Conservation (phyloP, 2,329 filamentous ascomycete species). For the Tolypocladium cylindrosporum region DNA sequence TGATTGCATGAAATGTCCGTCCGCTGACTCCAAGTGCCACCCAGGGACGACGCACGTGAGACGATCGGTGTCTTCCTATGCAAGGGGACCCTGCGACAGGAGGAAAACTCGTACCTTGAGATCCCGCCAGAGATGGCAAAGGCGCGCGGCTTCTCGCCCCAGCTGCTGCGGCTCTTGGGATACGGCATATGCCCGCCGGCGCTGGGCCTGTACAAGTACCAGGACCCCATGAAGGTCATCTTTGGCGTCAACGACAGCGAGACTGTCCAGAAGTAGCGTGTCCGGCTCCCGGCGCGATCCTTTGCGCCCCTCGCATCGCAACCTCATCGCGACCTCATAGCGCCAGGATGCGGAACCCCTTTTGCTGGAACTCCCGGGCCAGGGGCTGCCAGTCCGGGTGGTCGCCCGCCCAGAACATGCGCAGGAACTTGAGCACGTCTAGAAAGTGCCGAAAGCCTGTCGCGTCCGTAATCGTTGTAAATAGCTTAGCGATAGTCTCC, state of each 20-base stretch:
- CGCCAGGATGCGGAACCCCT: constrained; percentile 12
- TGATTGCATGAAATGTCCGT: neutral
- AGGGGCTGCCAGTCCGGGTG: constrained; percentile 15
- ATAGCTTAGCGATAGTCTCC: constrained; percentile 7
- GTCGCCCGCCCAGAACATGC: constrained; percentile 13
- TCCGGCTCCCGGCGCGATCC: neutral
- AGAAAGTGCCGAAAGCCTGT: constrained; percentile 14
- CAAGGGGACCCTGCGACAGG: constrained; percentile 20
- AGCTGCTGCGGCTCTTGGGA: constrained; percentile 19
- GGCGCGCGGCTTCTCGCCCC: constrained; percentile 18
- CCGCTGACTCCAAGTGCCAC: neutral
- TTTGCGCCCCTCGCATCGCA: constrained; percentile 1
- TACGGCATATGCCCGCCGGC: constrained; percentile 23
- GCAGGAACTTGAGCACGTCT: constrained; percentile 13
- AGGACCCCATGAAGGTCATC: constrained; percentile 25
- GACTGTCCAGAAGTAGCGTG: constrained; percentile 9
- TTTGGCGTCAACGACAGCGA: constrained; percentile 26
- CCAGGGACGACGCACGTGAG: constrained; percentile 16
- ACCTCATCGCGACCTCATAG: constrained; percentile 8
- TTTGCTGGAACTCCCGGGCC: constrained; percentile 10
- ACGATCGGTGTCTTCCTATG: constrained; percentile 24
- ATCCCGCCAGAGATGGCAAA: constrained; percentile 17
- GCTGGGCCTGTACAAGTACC: constrained; percentile 23
- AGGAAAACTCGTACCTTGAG: constrained; percentile 23
- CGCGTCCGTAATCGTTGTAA: constrained; percentile 8